These are phyloP conservation scores for Fusarium illudens DNA, from an alignment of 2,329 filamentous ascomycete genomes.

Conservation along the genomic window DNA sequence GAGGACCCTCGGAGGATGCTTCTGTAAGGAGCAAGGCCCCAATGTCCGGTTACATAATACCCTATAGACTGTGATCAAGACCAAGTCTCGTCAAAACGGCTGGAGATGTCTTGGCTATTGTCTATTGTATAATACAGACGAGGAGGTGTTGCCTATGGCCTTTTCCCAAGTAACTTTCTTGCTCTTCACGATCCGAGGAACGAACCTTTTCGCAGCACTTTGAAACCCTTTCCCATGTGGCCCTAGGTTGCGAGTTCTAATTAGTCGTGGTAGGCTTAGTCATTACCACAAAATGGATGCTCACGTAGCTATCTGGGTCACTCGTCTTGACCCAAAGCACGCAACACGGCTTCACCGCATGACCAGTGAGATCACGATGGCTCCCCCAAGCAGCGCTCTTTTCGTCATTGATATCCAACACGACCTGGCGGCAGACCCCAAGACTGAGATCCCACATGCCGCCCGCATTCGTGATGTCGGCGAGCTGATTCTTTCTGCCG, in stretches of 20 bases:
- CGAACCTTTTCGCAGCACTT: neutral
- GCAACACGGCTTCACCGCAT: neutral
- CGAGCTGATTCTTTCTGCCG: neutral
- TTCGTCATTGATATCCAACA: conserved; percentile 26
- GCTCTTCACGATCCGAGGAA: neutral
- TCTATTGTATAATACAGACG: conserved; percentile 21
- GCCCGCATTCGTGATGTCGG: conserved; percentile 5
- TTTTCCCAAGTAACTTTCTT: neutral
- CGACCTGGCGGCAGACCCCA: conserved; percentile 4
- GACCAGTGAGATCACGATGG: neutral
- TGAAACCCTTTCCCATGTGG: neutral
- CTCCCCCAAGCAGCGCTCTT: conserved; percentile 5
- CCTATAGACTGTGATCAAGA: conserved; percentile 15
- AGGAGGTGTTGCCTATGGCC: neutral
- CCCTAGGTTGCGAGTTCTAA: neutral
- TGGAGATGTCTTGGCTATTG: conserved; percentile 6
- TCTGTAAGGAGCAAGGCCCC: conserved; percentile 54
- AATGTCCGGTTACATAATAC: conserved; percentile 24
- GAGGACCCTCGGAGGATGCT: conserved; percentile 96
- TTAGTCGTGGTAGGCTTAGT: conserved; percentile 4
- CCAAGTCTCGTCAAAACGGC: conserved; percentile 4
- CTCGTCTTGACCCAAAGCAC: neutral
- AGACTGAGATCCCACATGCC: conserved; percentile 11
- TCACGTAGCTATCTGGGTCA: neutral
- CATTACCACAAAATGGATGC: neutral